Base-by-base conservation (phyloP, 2,329 filamentous ascomycete genomes). In the Hymenoscyphus infarciens region DNA sequence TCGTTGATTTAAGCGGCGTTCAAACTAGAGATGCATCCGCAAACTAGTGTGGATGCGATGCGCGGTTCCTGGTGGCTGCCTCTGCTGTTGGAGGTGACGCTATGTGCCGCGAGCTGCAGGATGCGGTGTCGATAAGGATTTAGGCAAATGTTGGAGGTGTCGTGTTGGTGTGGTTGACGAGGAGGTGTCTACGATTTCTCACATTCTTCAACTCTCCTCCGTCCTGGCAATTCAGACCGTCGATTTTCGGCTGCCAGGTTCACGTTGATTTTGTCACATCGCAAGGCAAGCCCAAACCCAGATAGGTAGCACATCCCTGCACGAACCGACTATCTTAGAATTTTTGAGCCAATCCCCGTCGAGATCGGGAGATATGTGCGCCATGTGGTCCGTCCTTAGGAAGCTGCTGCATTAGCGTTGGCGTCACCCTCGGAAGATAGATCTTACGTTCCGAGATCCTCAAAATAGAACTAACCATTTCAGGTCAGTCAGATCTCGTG, bases 1-100 rank as follows among this genome's bases (percentile, higher is more conserved):
- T 49, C n/a, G 42, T 49, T 25, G 42, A 42, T 42, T 42, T 42
- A 42, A 42, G 39, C 39, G 39, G 42, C 42, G 42, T 49, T 49
- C n/a, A 49, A 49, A 49, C 42, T 49, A 49, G 42, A 25, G 42
- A 49, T 49, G 42, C 42, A 22, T 49, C 42, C 39, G 39, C 39
- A 42, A n/a, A 42, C 29, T 49, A 11, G 42, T 49, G 39, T 45
- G 39, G 42, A 49, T 49, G 42, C 42, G 33, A 49, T 49, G 42
- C 42, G 42, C 42, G 42, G 42, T 49, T 49, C 42, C 42, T 49
- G 42, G 42, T 49, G 42, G 42, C 42, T 49, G 42, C 25, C 42
- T 8, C 42, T 49, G 42, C 42, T 49, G 39, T 8, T 49, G 42
- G 33, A 10, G 42, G n/a, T 49, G 42, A 49, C 19, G 19, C 42